phyloP scores from a whole-genome alignment of 2,329 filamentous ascomycete species.

The Botrytis squamosa region DNA sequence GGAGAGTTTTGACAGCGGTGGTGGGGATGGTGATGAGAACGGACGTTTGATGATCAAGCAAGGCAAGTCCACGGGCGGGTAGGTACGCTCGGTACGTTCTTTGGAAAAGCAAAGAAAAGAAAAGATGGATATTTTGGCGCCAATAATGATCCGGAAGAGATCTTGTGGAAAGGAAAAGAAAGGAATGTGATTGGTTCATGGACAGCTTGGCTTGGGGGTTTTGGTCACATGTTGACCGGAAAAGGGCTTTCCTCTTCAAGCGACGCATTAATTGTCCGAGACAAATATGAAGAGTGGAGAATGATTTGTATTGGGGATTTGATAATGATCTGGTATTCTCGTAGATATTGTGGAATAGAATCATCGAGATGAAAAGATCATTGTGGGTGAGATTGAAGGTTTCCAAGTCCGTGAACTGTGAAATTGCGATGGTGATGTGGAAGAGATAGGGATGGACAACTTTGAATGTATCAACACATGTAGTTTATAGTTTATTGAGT shows the following conservation, averaged over 20 bases:
- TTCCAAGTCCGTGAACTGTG: background rate
- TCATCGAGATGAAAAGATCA: background rate
- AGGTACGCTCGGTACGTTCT: too few species aligned
- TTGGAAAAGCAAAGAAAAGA: background rate
- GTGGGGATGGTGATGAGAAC: background rate
- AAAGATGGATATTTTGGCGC: background rate
- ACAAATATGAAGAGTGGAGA: background rate
- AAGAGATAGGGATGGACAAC: background rate
- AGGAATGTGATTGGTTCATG: background rate
- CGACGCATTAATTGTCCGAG: background rate
- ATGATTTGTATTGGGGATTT: background rate
- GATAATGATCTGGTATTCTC: background rate
- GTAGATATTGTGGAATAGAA: background rate
- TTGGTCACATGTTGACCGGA: background rate
- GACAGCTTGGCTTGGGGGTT: background rate
- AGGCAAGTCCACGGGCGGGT: background rate
- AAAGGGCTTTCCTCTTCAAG: background rate
- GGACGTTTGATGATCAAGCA: background rate
- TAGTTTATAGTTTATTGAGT: too few species aligned
- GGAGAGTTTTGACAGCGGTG: constrained; percentile 7
- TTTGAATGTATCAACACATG: background rate
- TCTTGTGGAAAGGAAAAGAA: background rate
- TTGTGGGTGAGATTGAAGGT: background rate
- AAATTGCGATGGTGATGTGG: background rate
- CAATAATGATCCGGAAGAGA: background rate